phyloP scores from a whole-genome alignment of 106 monocot species.

The Apostasia shenzhenica region DNA sequence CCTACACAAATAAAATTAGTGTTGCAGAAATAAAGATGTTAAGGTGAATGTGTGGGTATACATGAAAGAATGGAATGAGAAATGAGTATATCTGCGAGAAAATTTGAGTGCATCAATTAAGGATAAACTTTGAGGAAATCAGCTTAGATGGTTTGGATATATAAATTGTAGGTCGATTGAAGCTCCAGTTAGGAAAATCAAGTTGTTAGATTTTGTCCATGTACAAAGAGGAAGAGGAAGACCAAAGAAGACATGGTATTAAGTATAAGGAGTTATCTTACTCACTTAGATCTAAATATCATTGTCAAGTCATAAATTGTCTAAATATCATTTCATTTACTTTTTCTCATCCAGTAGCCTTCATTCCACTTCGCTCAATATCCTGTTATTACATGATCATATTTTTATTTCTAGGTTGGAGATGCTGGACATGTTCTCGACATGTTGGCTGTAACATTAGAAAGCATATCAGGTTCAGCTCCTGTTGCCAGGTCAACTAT shows the following conservation, averaged over 20 bases:
- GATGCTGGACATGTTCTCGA: slow-evolving; percentile 92
- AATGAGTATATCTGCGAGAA: too few relatives aligned
- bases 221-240: neutral
- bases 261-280: too few relatives aligned
- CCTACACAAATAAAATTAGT: too few relatives aligned
- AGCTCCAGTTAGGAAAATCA: too few relatives aligned
- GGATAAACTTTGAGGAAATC: too few relatives aligned
- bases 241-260: neutral
- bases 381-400: neutral
- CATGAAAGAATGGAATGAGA: too few relatives aligned
- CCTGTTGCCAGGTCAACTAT: slow-evolving; percentile 71
- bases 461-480: slow-evolving; percentile 50
- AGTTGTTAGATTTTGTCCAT: too few relatives aligned
- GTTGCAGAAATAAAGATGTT: too few relatives aligned
- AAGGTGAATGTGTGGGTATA: too few relatives aligned
- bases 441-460: slow-evolving; percentile 72
- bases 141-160: too few relatives aligned
- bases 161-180: too few relatives aligned
- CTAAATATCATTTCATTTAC: neutral
- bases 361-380: neutral
- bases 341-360: neutral
- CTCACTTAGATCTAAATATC: neutral
- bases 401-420: slow-evolving; percentile 45
- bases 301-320: neutral
- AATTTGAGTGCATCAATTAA: too few relatives aligned